Evolutionary conservation across 345 rosid genomes (phyloP).

Genomic region (Geranium rotundifolium): DNA sequence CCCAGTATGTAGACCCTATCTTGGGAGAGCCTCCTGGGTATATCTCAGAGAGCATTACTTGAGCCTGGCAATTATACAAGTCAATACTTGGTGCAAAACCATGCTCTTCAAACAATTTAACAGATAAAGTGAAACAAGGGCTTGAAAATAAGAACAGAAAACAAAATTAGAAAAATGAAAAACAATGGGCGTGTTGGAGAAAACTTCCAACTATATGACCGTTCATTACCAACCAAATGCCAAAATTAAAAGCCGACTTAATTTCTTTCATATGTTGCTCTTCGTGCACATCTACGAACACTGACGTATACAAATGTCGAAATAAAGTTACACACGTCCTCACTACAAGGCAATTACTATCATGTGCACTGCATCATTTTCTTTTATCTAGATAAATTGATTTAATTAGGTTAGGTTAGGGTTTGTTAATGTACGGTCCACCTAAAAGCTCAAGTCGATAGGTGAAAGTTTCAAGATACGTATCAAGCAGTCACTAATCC

Average conservation of each 20-base stretch:
- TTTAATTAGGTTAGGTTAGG: too few species aligned
- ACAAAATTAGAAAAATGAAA: too few species aligned
- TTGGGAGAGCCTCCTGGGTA: slow-evolving; percentile 96
- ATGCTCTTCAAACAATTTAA: slow-evolving; percentile 1
- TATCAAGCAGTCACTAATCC: too few species aligned
- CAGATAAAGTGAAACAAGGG: not conserved
- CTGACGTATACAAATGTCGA: not conserved
- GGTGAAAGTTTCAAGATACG: too few species aligned
- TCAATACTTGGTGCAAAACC: slow-evolving; percentile 5
- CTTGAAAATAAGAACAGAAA: too few species aligned
- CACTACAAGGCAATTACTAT: not conserved
- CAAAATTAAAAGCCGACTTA: not conserved
- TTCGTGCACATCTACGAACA: not conserved
- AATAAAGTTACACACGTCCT: not conserved
- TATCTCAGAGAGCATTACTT: slow-evolving; percentile 81
- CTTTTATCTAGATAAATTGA: too few species aligned
- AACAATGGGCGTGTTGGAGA: not conserved
- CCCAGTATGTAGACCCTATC: slow-evolving; percentile 74
- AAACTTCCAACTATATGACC: not conserved
- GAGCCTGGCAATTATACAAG: slow-evolving; percentile 48
- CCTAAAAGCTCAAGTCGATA: too few species aligned
- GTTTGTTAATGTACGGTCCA: too few species aligned
- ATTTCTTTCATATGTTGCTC: not conserved
- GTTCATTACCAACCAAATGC: not conserved
- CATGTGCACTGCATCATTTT: not conserved